Percentiles rank a stretch among this genome's conserved stretches.
Conservation (phyloP, 2,329 filamentous ascomycete species). For the Trichoderma breve region DNA sequence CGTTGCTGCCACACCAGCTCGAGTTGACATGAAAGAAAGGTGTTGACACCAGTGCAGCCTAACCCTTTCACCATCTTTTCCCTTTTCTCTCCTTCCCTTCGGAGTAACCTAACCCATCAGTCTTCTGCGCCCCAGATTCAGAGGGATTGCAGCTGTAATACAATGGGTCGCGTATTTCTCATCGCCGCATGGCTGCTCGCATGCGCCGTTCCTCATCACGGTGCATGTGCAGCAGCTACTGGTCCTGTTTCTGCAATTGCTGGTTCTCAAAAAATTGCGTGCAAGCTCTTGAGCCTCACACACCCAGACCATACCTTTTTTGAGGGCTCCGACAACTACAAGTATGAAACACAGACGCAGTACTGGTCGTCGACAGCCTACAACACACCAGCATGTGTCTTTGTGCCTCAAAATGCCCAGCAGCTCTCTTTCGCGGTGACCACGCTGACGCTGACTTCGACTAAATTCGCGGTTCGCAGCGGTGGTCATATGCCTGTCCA, state of each 20-base stretch:
- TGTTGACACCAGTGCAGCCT: slow-evolving; percentile 1
- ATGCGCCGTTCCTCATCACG: background rate
- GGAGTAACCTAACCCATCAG: background rate
- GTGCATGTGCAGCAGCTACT: background rate
- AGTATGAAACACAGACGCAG: slow-evolving; percentile 1
- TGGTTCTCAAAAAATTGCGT: background rate
- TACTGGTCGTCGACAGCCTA: background rate
- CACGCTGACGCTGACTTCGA: background rate
- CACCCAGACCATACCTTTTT: background rate
- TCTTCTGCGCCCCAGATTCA: slow-evolving; percentile 1
- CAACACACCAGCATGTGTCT: background rate
- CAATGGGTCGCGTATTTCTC: background rate
- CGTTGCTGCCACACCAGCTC: background rate
- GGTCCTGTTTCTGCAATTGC: slow-evolving; percentile 3
- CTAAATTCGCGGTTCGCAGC: slow-evolving; percentile 22
- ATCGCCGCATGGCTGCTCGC: background rate
- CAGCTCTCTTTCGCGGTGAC: background rate
- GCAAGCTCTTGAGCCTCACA: slow-evolving; percentile 2
- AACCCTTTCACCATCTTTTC: slow-evolving; percentile 1
- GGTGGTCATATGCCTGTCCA: slow-evolving; percentile 19
- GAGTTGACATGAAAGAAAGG: background rate
- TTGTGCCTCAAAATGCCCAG: background rate
- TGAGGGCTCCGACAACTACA: background rate
- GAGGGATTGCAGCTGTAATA: slow-evolving; percentile 1
- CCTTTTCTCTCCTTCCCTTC: background rate